Evolutionary conservation across 2,329 filamentous ascomycete genomes (phyloP), one percentile per base, ranked within the genome.

Genomic region (Clarireedia monteithiana): DNA sequence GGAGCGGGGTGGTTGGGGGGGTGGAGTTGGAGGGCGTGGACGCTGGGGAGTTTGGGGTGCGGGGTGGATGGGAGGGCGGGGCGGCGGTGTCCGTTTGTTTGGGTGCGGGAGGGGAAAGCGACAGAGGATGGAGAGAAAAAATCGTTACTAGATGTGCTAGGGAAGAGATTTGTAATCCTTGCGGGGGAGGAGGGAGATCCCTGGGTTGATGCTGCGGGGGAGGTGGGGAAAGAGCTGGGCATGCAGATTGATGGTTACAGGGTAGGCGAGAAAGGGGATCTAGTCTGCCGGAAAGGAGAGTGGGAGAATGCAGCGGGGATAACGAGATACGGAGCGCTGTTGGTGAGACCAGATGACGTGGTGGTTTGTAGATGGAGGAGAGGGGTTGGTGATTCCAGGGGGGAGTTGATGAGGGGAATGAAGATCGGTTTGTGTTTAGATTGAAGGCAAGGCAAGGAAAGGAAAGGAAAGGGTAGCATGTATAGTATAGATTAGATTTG

Each of bases 341-440:
- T 72, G 7, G 57, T 72, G 30, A 60, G 70, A 14, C 70, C 70
- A 0, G 70, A 73, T 62, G 68, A 67, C 0, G 68, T 69, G 60
- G 63, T 72, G 46, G 66, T 66, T 1, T 73, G 70, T 69, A 56
- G 63, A 23, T 50, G 36, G 4, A 57, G 58, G 23, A 38, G 48
- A 39, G 39, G 39, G n/a, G 15, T 42, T 20, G 14, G n/a, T n/a
- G n/a, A 17, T 17, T 42, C 20, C 3, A 10, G 14, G 9, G 39
- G 39, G 5, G 39, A 42, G 39, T 10, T 17, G 1, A 42, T 7
- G 15, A 20, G 39, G 39, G 20, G 39, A 10, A 20, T 20, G 20
- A 20, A 14, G 39, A 42, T 42, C 6, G 39, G 39, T 9, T 9
- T 34, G 30, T 34, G 30, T 34, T 14, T 34, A 12, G 30, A 34